phyloP scores from a whole-genome alignment of 129 eudicot genomes.

The Arctium minus region DNA sequence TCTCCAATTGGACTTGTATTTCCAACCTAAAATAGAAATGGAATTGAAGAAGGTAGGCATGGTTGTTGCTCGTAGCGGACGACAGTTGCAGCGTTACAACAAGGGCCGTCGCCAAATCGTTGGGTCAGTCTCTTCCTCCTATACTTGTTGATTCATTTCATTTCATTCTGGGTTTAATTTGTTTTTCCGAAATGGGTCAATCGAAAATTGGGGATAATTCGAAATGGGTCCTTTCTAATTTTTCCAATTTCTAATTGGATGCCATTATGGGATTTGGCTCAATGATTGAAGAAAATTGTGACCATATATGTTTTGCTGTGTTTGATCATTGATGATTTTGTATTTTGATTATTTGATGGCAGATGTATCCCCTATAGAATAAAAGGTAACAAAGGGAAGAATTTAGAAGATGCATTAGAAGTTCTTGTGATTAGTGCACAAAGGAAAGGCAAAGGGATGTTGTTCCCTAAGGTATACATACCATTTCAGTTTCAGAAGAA shows the following conservation, averaged over 20 bases:
- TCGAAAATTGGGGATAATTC: not conserved
- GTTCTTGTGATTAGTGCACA: constrained; percentile 76
- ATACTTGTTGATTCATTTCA: not conserved
- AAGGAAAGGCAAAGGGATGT: constrained; percentile 84
- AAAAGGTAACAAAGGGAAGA: constrained; percentile 29
- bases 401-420: constrained; percentile 57
- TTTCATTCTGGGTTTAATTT: not conserved
- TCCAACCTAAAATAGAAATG: constrained; percentile 6
- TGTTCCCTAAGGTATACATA: constrained; percentile 71
- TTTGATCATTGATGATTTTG: not conserved
- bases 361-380: constrained; percentile 88
- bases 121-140: constrained; percentile 43
- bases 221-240: not conserved
- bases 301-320: too few species aligned
- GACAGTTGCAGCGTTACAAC: constrained; percentile 75
- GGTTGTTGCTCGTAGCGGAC: constrained; percentile 64
- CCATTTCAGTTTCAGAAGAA: not conserved
- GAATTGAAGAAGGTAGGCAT: constrained; percentile 62
- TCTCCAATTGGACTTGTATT: not conserved
- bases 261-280: not conserved
- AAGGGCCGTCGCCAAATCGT: constrained; percentile 73
- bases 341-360: constrained; percentile 2
- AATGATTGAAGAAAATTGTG: not conserved
- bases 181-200: not conserved
- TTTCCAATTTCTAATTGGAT: not conserved